Evolutionary conservation across 2,329 filamentous ascomycete species (phyloP).

Genomic region (Beauveria rudraprayagi): DNA sequence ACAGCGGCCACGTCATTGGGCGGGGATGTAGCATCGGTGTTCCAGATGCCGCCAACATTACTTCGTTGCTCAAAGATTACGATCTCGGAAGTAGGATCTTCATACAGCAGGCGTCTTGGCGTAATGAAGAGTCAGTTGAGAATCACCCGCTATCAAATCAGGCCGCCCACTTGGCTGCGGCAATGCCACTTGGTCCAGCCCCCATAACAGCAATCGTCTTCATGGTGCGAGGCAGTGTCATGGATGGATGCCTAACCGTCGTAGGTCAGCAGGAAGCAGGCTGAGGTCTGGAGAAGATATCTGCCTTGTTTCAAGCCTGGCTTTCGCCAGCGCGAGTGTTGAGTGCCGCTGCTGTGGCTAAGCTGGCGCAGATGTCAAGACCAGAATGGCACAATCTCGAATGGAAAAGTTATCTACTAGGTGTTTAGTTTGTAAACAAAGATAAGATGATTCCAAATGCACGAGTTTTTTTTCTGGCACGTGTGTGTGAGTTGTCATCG

Average conservation of each 20-base stretch:
- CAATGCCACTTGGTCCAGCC: conserved; percentile 4
- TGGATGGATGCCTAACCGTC: neutral
- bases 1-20: neutral
- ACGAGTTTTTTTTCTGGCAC: too few species aligned
- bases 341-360: too few species aligned
- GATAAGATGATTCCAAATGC: too few species aligned
- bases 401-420: too few species aligned
- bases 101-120: neutral
- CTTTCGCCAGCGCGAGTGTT: too few species aligned
- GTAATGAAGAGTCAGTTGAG: neutral
- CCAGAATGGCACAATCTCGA: too few species aligned
- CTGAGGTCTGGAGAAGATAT: too few species aligned
- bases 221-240: neutral
- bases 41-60: neutral
- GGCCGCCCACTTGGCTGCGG: conserved; percentile 1
- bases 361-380: too few species aligned
- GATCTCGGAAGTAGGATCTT: neutral
- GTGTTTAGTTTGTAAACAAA: too few species aligned
- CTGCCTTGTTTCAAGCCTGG: too few species aligned
- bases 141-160: neutral
- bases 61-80: conserved; percentile 1
- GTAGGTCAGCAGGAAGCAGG: too few species aligned
- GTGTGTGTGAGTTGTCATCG: too few species aligned
- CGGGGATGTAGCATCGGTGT: neutral
- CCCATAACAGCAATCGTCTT: neutral